Evolutionary conservation across 1,284 basidiomycete species (phyloP), one percentile per base, ranked within the genome.

Genomic region (Fomes fomentarius): DNA sequence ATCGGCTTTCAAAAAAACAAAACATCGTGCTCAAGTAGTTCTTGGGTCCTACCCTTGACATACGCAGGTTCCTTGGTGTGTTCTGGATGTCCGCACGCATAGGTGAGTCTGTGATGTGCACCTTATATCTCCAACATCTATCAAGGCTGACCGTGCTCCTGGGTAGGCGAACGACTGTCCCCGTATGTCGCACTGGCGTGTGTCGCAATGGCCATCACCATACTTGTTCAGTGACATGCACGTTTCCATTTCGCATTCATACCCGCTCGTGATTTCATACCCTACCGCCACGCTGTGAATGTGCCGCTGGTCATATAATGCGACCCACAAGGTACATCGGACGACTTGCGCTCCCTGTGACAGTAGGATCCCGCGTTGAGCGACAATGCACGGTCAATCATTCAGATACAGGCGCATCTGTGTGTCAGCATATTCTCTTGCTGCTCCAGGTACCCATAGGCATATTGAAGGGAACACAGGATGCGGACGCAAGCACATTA

Each of bases 71-170:
- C 69, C 76, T 91, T 24, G 94, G 94, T 8, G 67, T 96, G n/a
- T 90, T 96, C 72, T 97, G 89, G 82, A 97, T 94, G 81, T 92
- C 85, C 52, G 94, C 95, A 10, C 80, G 95, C 53, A 94, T 97
- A 78, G 94, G 93, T 92, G 62, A 55, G 84, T 73, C 14, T 6
- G 9, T 4, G 3, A 9, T 24, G 11, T 7, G 3, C 11, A 12
- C 38, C 21, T 24, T 22, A 33, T 44, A 30, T 21, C 9, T 31
- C 17, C 12, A 22, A 22, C 22, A 4, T 25, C 37, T 19, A 43
- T n/a, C 28, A 33, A 50, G 2, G 41, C 21, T 45, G 15, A 33
- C 19, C n/a, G 3, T 14, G n/a, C 2, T n/a, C 2, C 19, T 14
- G 28, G 15, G 41, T 34, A 84, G 82, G 85, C 24, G 86, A 89